Evolutionary conservation across 2,329 filamentous ascomycete species (phyloP), one percentile per base, ranked within the genome.

Genomic region (Penicillium expansum): DNA sequence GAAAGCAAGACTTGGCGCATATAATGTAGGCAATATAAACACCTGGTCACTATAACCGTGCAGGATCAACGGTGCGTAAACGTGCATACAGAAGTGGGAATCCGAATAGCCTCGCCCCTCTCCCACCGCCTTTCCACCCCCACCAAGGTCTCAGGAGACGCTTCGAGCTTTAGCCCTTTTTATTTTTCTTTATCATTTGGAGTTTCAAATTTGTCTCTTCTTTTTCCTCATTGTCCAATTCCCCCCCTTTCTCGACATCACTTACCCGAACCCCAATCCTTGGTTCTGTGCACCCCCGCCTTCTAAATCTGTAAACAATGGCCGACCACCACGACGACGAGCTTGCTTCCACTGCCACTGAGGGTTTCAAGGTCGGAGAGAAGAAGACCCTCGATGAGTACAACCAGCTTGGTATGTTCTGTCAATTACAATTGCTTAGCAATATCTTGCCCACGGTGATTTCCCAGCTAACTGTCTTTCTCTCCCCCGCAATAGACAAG

Each of bases 311-410:
- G 54, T 62, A 52, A 76, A 82, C 68, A 69, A 91, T 91, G 88
- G 82, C 86, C 66, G 83, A 86, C 71, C 81, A 86, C 71, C 81
- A 87, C 64, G 84, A 90, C 13, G 91, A 96, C 61, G 93, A 97
- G 71, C 86, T 93, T 66, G 82, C 89, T 76, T 88, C 91, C 63
- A 90, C 94, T 80, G 84, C 88, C 80, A 97, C 92, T 65, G 88
- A 92, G 79, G 93, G 93, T 74, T 97, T 97, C 88, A 97, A 95
- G 86, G 89, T 97, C 73, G 92, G 91, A 67, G 91, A 97, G 85
- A 97, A 97, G 88, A 96, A 97, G 85, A 95, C 91, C 68, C 83
- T 99, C 72, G 90, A 93, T 63, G 90, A 97, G 77, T 97, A 97
- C 79, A 84, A 93, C 73, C 83, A 96, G 76, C 89, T 99, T 79